Base-by-base conservation (phyloP, 1,139 yeast genomes). In the Ashbya aceris region DNA sequence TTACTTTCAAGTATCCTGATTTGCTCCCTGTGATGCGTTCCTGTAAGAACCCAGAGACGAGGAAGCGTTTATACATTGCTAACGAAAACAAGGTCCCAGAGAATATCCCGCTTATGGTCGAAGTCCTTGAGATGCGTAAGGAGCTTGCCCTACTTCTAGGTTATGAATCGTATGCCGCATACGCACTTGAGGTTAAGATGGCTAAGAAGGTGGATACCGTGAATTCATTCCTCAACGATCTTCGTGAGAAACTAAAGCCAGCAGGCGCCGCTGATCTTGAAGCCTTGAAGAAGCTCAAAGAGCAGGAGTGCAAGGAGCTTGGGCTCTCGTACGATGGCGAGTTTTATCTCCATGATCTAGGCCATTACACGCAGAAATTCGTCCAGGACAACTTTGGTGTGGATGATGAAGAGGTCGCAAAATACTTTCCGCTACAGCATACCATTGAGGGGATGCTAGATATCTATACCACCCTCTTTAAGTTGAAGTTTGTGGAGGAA, bases 1-100 rank as follows among this genome's bases (percentile, higher is more conserved):
- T 85, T 68, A 80, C 93, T 3, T 84, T 74, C 67, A 83, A 84
- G 60, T 82, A 83, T 55, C 91, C 95, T 4, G 94, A 84, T 56
- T 65, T 81, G 40, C 66, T 79, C 50, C 94, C 94, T 0, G 79
- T 80, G n/a, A 64, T 83, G 60, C 80, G 81, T 58, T 75, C 77
- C 58, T 89, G 93, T 36, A 68, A 71, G 44, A 65, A 66, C 48
- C 73, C 77, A 34, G 73, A 71, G 11, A 82, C 93, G 2, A 73
- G 95, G 61, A 79, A 76, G 58, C 56, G 61, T 13, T 84, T 86
- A 1, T 79, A 69, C 53, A 54, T 74, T 36, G 87, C 81, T n/a
- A 79, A 79, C 58, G 84, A 79, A 59, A 74, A 76, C 56, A 78
- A 82, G 55, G 76, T 73, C 41, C 71, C 79, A 12, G 71, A 68